A percentile compares a stretch with the other conserved stretches of the same genome.
These are phyloP conservation scores for Ganoderma sinense DNA, from an alignment of 1,284 basidiomycete genomes.

Conservation along the genomic window DNA sequence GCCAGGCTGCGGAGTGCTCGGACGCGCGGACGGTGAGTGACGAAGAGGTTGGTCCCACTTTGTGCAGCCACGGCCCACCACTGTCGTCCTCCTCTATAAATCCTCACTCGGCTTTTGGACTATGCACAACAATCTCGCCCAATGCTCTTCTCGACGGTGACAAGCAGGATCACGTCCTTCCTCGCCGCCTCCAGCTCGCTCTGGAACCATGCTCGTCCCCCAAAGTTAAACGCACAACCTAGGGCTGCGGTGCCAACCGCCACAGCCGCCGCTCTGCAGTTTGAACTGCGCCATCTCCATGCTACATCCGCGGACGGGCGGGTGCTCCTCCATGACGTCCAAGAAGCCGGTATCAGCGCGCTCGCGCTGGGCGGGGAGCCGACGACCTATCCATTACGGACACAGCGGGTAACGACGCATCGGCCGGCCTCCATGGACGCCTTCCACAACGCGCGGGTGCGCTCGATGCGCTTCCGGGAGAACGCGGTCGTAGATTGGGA, in stretches of 20 bases:
- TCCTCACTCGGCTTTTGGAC: constrained; percentile 10
- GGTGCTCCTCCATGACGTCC: constrained; percentile 68
- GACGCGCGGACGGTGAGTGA: neutral
- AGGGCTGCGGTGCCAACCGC: constrained; percentile 15
- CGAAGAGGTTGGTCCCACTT: neutral
- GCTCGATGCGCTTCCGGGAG: constrained; percentile 57
- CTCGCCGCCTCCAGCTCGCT: constrained; percentile 21
- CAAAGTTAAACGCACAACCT: constrained; percentile 2
- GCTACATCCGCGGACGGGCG: constrained; percentile 60
- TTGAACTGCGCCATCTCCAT: constrained; percentile 75
- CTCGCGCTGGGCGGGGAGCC: constrained; percentile 9
- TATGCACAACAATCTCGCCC: constrained; percentile 24
- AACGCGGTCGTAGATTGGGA: constrained; percentile 63
- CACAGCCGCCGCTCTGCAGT: constrained; percentile 47
- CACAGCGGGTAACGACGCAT: constrained; percentile 49
- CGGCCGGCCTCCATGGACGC: constrained; percentile 61
- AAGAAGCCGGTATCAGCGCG: constrained; percentile 29
- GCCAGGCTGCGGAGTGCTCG: neutral
- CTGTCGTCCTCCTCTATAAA: constrained; percentile 5
- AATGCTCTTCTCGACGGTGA: constrained; percentile 38
- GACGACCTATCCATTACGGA: constrained; percentile 45
- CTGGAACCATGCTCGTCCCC: neutral
- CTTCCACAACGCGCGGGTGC: constrained; percentile 55
- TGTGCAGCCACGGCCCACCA: constrained; percentile 17
- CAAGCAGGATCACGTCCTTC: constrained; percentile 31